Evolutionary conservation across 164 flowering plant genomes (phyloP).

Genomic region (Magnolia sinica): DNA sequence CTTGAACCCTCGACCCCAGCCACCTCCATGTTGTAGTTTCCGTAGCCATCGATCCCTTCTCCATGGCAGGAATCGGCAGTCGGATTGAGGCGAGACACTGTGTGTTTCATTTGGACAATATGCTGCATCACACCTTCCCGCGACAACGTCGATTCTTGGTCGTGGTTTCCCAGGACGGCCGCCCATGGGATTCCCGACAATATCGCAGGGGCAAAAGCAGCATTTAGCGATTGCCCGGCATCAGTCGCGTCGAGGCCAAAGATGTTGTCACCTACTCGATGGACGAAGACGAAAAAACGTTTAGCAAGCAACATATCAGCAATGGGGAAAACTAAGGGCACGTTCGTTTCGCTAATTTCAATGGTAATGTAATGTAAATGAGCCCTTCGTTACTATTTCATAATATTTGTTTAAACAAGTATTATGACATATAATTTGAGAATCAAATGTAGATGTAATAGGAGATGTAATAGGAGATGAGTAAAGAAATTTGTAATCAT

Average conservation of each 20-base stretch:
- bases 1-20: conserved; percentile 55
- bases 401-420: too few species aligned
- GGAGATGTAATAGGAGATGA: too few species aligned
- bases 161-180: conserved; percentile 94
- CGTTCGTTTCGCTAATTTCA: not conserved
- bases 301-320: not conserved
- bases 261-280: conserved; percentile 71
- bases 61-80: conserved; percentile 14
- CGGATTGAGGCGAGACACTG: conserved; percentile 68
- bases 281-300: not conserved
- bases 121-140: conserved; percentile 86
- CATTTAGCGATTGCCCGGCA: conserved; percentile 61
- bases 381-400: too few species aligned
- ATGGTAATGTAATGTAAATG: too few species aligned
- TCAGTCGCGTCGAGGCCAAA: conserved; percentile 61
- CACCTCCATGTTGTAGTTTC: conserved; percentile 86
- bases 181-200: conserved; percentile 80
- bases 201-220: conserved; percentile 76
- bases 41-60: conserved; percentile 72
- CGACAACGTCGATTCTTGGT: conserved; percentile 72
- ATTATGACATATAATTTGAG: too few species aligned
- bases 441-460: too few species aligned
- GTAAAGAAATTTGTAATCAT: too few species aligned
- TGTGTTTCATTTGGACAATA: conserved; percentile 52
- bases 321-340: not conserved